Percentiles rank a stretch among this genome's conserved stretches.
phyloP scores from a whole-genome alignment of 2,329 filamentous ascomycete genomes.

The Magnaporthales sp. region DNA sequence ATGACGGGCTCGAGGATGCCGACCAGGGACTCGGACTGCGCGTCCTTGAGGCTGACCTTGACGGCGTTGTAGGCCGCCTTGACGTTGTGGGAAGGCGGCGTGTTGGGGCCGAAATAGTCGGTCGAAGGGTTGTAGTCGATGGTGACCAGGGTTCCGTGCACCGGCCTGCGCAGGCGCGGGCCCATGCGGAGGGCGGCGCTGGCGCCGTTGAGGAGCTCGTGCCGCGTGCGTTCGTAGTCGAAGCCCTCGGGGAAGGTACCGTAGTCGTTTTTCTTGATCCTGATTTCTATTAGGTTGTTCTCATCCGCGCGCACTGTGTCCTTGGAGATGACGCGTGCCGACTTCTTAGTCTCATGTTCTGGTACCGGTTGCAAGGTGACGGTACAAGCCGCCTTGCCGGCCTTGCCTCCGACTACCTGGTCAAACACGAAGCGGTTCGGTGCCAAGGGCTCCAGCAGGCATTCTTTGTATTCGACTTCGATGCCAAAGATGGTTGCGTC shows the following conservation, averaged over 20 bases:
- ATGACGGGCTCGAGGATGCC: constrained; percentile 89
- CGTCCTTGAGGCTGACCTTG: constrained; percentile 57
- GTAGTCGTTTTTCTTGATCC: constrained; percentile 35
- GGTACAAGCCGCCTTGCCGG: constrained; percentile 68
- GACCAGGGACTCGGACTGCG: constrained; percentile 39
- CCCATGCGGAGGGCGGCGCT: constrained; percentile 79
- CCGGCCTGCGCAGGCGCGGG: constrained; percentile 68
- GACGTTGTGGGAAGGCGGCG: constrained; percentile 59
- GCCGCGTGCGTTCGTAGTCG: constrained; percentile 40
- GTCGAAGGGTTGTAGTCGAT: constrained; percentile 57
- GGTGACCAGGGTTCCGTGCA: constrained; percentile 66
- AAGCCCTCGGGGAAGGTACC: constrained; percentile 35
- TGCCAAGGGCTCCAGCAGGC: constrained; percentile 49
- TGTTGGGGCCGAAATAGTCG: constrained; percentile 59
- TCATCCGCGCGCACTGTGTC: constrained; percentile 38
- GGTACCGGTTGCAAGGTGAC: constrained; percentile 55
- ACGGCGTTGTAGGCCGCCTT: constrained; percentile 54
- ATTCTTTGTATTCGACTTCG: constrained; percentile 92
- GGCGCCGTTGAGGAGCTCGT: constrained; percentile 67
- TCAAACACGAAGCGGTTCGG: constrained; percentile 61
- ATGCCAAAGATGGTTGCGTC: constrained; percentile 82
- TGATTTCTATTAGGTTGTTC: constrained; percentile 60
- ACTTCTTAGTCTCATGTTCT: constrained; percentile 6
- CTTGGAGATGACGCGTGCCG: background rate
- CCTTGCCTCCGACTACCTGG: constrained; percentile 69